Percentiles rank a stretch among this genome's conserved stretches.
Evolutionary conservation across 2,329 filamentous ascomycete species (phyloP).

Genomic region (Cladophialophora bantiana): DNA sequence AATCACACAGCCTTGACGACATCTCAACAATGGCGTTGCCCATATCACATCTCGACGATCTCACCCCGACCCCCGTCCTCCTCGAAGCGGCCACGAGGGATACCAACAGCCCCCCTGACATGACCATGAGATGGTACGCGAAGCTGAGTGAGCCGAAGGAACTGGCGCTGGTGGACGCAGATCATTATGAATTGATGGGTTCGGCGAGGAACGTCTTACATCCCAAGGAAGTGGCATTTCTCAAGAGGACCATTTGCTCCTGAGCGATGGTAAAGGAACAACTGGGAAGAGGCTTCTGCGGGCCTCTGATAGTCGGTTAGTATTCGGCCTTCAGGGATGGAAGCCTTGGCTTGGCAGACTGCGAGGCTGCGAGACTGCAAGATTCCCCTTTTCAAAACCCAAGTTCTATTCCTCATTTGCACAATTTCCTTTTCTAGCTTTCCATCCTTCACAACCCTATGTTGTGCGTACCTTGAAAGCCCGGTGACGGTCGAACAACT

Average conservation of each 20-base stretch:
- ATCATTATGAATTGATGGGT: conserved; percentile 50
- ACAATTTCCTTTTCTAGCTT: too few relatives aligned
- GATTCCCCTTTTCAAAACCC: too few relatives aligned
- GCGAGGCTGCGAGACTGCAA: neutral
- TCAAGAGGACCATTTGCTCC: conserved; percentile 37
- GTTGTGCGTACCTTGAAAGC: too few relatives aligned
- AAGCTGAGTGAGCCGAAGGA: conserved; percentile 50
- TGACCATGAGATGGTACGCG: conserved; percentile 45
- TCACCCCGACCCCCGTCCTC: conserved; percentile 49
- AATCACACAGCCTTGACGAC: conserved; percentile 20
- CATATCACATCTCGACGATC: conserved; percentile 42
- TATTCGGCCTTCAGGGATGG: neutral
- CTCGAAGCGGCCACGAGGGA: conserved; percentile 47
- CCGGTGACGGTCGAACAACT: too few relatives aligned
- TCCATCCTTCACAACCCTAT: too few relatives aligned
- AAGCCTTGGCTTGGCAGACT: neutral
- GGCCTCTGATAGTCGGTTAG: neutral
- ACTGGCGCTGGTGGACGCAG: conserved; percentile 45
- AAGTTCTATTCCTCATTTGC: too few relatives aligned
- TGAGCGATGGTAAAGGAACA: neutral
- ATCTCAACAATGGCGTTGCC: conserved; percentile 35
- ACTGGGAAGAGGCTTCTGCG: neutral
- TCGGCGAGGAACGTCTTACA: conserved; percentile 41
- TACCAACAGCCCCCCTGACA: conserved; percentile 43
- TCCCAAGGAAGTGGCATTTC: conserved; percentile 44